Percentiles rank a stretch among this genome's conserved stretches.
Evolutionary conservation across 306 rosid genomes (phyloP).

Genomic region (Luffa aegyptiaca): DNA sequence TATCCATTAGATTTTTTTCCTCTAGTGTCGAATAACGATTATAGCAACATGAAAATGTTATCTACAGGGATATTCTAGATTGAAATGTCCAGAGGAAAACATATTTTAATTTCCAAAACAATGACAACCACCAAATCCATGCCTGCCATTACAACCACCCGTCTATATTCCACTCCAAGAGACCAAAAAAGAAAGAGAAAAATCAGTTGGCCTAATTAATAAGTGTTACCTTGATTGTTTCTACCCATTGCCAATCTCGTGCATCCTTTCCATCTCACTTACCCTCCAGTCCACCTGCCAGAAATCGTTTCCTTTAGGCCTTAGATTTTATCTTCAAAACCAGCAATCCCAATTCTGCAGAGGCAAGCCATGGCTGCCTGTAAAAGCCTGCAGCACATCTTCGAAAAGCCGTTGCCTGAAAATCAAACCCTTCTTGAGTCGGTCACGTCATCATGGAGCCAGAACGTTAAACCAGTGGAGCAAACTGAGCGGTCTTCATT

Average conservation of each 20-base stretch:
- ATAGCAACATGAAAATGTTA: neutral
- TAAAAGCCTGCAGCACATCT: constrained; percentile 57
- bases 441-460: constrained; percentile 46
- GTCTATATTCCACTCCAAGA: constrained; percentile 17
- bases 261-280: constrained; percentile 21
- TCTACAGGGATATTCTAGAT: neutral
- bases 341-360: neutral
- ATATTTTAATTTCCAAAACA: neutral
- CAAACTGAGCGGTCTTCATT: constrained; percentile 30
- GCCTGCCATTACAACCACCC: constrained; percentile 28
- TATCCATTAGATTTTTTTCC: neutral
- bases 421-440: constrained; percentile 47
- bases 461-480: constrained; percentile 28
- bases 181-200: neutral
- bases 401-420: constrained; percentile 56
- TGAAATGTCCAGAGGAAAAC: neutral
- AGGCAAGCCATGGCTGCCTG: constrained; percentile 53
- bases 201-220: constrained; percentile 20
- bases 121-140: constrained; percentile 35
- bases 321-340: neutral
- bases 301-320: neutral
- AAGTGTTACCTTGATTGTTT: constrained; percentile 25
- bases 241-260: constrained; percentile 33
- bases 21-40: neutral
- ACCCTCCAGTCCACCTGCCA: constrained; percentile 15